Base-by-base conservation (phyloP, 2,329 filamentous ascomycete genomes). In the Zymoseptoria pseudotritici region DNA sequence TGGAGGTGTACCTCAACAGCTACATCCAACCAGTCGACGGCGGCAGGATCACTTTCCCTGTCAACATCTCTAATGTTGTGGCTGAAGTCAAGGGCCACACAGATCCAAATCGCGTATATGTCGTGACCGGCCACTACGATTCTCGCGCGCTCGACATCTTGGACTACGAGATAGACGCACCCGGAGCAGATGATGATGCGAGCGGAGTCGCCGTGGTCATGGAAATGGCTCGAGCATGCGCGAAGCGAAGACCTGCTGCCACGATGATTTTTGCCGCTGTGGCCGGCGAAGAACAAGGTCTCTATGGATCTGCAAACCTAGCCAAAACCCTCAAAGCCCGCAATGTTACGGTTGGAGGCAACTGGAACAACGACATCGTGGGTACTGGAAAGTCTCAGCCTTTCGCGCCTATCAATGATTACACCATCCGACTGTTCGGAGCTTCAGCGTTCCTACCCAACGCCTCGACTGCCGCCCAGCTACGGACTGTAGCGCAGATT, bases 321-420 rank as follows among this genome's bases (percentile, higher is more conserved):
- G 82, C 83, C 1, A 77, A 80, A 65, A 80, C 77, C 0, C 77
- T 82, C 55, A 78, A 77, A 31, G 81, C 82, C 64, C 72, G 76
- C 5, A 79, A 74, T 53, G 77, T 78, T 8, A 80, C 83, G 66
- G 80, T 85, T 3, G 81, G 83, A 70, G 82, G 77, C 13, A 83
- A 83, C 76, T 77, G 82, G 58, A 85, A 80, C 63, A 80, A 81
- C 72, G 82, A 85, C 70, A 83, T 84, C 58, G 78, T 85, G 5
- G 83, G 83, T 42, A 81, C 68, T 6, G 68, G 69, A 36, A 64
- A 63, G 51, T 66, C 73, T 57, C 77, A 82, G 24, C 64, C 80
- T 76, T 70, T 69, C 56, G 60, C 58, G 10, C 63, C 70, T 5
- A 70, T 71, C 63, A 72, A 72, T 58, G 63, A 17, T 46, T 76